These are phyloP conservation scores for Lachancea thermotolerans DNA, from an alignment of 805 yeast species.

Conservation along the genomic window DNA sequence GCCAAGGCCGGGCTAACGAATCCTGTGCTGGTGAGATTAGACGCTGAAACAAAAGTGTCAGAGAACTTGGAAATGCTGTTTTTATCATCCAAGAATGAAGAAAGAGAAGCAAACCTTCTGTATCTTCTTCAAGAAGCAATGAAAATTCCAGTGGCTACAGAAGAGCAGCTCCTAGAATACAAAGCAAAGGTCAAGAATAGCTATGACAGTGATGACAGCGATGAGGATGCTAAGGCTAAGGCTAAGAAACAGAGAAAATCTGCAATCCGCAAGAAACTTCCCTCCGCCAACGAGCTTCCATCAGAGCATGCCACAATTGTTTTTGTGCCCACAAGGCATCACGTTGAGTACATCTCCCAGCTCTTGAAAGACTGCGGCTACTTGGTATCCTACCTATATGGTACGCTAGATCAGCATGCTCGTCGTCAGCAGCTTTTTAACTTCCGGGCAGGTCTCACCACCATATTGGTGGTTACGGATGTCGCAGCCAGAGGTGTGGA, in stretches of 20 bases:
- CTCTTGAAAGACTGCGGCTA: slow-evolving; percentile 74
- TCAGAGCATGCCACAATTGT: slow-evolving; percentile 82
- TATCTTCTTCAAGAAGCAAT: slow-evolving; percentile 77
- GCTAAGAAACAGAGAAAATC: slow-evolving; percentile 34
- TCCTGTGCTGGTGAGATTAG: slow-evolving; percentile 88
- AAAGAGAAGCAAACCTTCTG: slow-evolving; percentile 82
- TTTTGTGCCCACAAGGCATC: slow-evolving; percentile 96
- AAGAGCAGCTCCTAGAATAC: slow-evolving; percentile 43
- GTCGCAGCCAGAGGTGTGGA: slow-evolving; percentile 98
- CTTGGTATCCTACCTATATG: slow-evolving; percentile 83
- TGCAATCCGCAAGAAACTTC: slow-evolving; percentile 50
- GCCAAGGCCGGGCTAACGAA: slow-evolving; percentile 94
- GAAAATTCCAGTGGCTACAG: slow-evolving; percentile 72
- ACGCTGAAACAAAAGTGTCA: slow-evolving; percentile 85
- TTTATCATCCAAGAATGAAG: slow-evolving; percentile 70
- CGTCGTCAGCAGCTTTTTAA: slow-evolving; percentile 81
- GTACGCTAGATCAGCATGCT: slow-evolving; percentile 91
- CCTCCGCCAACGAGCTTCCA: slow-evolving; percentile 79
- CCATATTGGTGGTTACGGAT: slow-evolving; percentile 91
- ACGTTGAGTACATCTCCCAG: slow-evolving; percentile 81
- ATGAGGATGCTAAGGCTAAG: slow-evolving; percentile 42
- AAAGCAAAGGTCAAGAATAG: slow-evolving; percentile 41
- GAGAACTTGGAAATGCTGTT: slow-evolving; percentile 89
- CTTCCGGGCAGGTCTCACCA: slow-evolving; percentile 77
- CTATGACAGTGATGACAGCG: slow-evolving; percentile 43